phyloP scores from a whole-genome alignment of 1,139 yeast species.

The Geotrichum aggregatum region DNA sequence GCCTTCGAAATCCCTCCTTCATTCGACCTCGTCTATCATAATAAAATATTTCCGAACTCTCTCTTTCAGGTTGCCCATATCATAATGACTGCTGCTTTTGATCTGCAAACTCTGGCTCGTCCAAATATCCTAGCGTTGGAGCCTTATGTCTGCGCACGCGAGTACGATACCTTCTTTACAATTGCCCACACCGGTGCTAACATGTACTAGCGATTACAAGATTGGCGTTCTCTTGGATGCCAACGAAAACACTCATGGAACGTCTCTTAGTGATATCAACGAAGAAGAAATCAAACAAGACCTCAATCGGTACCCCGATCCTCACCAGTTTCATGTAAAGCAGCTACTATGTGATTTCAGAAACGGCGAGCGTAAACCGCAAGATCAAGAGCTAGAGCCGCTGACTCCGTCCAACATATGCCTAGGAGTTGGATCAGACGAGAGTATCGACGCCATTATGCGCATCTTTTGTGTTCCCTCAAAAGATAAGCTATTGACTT shows the following conservation, averaged over 20 bases:
- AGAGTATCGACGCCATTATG: slow-evolving; percentile 82
- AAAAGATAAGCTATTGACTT: slow-evolving; percentile 69
- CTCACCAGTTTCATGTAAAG: slow-evolving; percentile 83
- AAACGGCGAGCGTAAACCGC: slow-evolving; percentile 44
- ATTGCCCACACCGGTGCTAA: background rate
- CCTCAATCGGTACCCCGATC: slow-evolving; percentile 92
- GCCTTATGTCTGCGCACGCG: slow-evolving; percentile 96
- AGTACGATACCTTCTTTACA: slow-evolving; percentile 38
- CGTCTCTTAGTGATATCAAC: slow-evolving; percentile 51
- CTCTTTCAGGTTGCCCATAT: no score
- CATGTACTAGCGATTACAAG: slow-evolving; percentile 54
- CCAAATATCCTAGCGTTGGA: slow-evolving; percentile 77
- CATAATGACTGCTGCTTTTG: slow-evolving; percentile 42
- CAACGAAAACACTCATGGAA: slow-evolving; percentile 93
- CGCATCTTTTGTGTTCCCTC: slow-evolving; percentile 84
- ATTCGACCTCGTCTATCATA: no score
- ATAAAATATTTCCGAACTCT: no score
- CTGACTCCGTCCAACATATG: slow-evolving; percentile 69
- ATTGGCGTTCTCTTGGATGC: slow-evolving; percentile 89
- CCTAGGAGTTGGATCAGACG: slow-evolving; percentile 96
- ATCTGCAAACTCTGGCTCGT: slow-evolving; percentile 60
- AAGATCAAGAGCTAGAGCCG: slow-evolving; percentile 26
- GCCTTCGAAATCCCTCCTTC: no score
- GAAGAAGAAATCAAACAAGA: slow-evolving; percentile 43
- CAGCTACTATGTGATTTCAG: slow-evolving; percentile 66